Base-by-base conservation (phyloP, 2,329 filamentous ascomycete species). In the Phialemonium atrogriseum region DNA sequence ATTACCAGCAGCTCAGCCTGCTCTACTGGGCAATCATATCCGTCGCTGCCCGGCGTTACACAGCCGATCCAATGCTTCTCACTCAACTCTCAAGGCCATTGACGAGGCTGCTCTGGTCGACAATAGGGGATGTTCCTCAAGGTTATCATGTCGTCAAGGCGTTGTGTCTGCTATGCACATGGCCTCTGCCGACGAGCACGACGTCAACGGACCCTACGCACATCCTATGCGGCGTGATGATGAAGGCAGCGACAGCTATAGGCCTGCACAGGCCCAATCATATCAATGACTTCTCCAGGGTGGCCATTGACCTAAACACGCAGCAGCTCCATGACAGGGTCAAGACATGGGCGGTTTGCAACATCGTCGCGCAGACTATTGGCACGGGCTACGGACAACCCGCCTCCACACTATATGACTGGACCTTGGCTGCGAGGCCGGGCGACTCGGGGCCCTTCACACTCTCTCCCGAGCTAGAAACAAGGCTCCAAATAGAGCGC, bases 11-110 rank as follows among this genome's bases (percentile, higher is more conserved):
- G 46, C 82, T 86, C 30, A 77, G 79, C 4, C 66, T 94, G 10
- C 70, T 94, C 2, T 94, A 94, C 57, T 94, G 87, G 87, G 73
- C 82, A 28, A 80, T 89, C 37, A 66, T 88, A 27, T 73, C 81
- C 21, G 78, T 87, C 34, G 83, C 83, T 14, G 76, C 82, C 24
- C 75, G 84, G 31, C 77, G 83, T 23, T 87, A 80, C 49, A 64
- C 66, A 24, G 59, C 66, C 1, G 79, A 82, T 38, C 71, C 72
- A 2, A 68, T 65, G 10, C 64, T 88, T 19, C 66, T 89, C 33
- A 75, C 71, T 27, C 73, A 77, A 34, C 64, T 89, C 7, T 77
- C 81, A 15, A 73, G 74, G 0, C 76, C 76, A 16, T 58, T 88
- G 43, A 83, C 79, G 10, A 68, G 78, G 42, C 64, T 88, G 42